These are phyloP conservation scores for Podaxis sp. DNA, from an alignment of 768 basidiomycete genomes.

Conservation along the genomic window DNA sequence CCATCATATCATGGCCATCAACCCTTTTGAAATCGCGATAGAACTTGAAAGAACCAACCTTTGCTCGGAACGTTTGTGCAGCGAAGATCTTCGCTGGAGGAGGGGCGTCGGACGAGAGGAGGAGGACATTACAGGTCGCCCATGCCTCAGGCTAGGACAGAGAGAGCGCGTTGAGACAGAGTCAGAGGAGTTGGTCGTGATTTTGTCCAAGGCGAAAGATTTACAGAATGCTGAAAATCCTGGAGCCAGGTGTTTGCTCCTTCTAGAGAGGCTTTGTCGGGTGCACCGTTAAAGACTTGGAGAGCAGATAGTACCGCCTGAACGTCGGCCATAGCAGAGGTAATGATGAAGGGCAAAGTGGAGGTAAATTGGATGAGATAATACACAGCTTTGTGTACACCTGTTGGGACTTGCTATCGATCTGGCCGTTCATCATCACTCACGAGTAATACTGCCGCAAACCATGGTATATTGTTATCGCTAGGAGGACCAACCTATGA, in stretches of 20 bases:
- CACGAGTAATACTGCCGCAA: constrained; percentile 3
- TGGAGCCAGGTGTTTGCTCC: constrained; percentile 94
- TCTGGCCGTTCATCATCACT: not conserved
- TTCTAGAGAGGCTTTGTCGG: constrained; percentile 81
- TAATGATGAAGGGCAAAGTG: constrained; percentile 22
- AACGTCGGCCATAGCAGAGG: constrained; percentile 58
- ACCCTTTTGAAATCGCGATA: constrained; percentile 15
- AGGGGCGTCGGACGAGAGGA: constrained; percentile 78
- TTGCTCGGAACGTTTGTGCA: constrained; percentile 93
- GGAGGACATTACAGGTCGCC: constrained; percentile 90
- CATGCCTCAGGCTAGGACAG: constrained; percentile 92
- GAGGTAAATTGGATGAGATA: constrained; percentile 19
- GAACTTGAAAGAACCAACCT: constrained; percentile 53
- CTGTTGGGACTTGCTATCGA: constrained; percentile 19
- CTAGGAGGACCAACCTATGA: constrained; percentile 34
- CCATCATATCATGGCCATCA: constrained; percentile 7
- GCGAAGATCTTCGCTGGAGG: constrained; percentile 87
- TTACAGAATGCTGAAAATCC: constrained; percentile 99
- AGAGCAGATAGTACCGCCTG: constrained; percentile 75
- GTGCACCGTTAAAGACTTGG: constrained; percentile 76
- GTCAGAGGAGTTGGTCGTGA: constrained; percentile 67
- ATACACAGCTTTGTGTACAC: constrained; percentile 14
- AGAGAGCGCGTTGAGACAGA: constrained; percentile 51
- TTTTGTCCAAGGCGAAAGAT: constrained; percentile 75
- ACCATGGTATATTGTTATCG: constrained; percentile 49